Conservation (phyloP, 208 protist species). For the Leishmania lainsoni region DNA sequence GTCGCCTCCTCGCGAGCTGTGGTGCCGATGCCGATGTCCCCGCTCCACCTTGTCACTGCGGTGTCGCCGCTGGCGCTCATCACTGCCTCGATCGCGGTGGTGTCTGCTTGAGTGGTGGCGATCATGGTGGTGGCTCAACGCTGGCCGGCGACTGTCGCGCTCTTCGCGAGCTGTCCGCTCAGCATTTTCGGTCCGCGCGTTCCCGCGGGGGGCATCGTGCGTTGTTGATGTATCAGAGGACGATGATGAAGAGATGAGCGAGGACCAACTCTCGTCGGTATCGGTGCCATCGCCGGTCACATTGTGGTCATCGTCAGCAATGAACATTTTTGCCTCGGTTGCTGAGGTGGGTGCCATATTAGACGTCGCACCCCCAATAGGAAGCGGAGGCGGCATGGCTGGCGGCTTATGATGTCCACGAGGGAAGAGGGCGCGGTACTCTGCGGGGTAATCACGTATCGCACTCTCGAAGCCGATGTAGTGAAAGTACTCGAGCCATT, state of each 20-base stretch:
- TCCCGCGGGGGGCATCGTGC: too few relatives aligned
- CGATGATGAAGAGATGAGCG: constrained; percentile 26
- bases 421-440: constrained; percentile 66
- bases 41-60: too few relatives aligned
- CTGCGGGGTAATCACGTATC: constrained; percentile 49
- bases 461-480: constrained; percentile 76
- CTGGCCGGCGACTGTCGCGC: too few relatives aligned
- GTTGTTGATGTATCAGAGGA: constrained; percentile 1
- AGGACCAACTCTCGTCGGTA: constrained; percentile 18
- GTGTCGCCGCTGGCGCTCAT: too few relatives aligned
- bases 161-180: too few relatives aligned
- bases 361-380: constrained; percentile 1
- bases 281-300: constrained; percentile 8
- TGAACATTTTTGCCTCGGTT: constrained; percentile 29
- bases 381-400: neutral
- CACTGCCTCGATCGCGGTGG: too few relatives aligned
- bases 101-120: too few relatives aligned
- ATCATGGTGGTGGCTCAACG: too few relatives aligned
- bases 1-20: too few relatives aligned
- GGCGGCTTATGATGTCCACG: constrained; percentile 20
- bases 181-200: too few relatives aligned
- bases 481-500: constrained; percentile 89
- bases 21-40: too few relatives aligned
- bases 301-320: constrained; percentile 22
- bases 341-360: constrained; percentile 11